A percentile compares a stretch with the other conserved stretches of the same genome.
Evolutionary conservation across 805 yeast genomes (phyloP).

Genomic region (Nakazawaea sp.): DNA sequence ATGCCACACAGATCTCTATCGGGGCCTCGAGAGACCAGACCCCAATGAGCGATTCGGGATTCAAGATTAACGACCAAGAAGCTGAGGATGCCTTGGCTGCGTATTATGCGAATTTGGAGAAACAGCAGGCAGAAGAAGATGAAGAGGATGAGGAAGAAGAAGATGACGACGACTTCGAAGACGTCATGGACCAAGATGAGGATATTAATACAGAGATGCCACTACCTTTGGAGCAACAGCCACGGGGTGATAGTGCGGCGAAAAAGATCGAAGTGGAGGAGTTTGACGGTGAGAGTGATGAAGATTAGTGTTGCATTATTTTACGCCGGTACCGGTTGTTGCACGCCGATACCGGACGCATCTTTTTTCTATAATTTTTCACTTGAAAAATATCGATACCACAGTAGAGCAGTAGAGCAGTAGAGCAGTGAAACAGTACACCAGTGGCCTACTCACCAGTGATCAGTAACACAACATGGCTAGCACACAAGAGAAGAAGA

Average conservation of each 20-base stretch:
- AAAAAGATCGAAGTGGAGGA: slow-evolving; percentile 14
- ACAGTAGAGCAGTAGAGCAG: too few species aligned
- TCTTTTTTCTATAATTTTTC: neutral
- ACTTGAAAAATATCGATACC: neutral
- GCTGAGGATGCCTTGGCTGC: slow-evolving; percentile 68
- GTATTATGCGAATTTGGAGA: slow-evolving; percentile 72
- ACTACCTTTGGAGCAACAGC: slow-evolving; percentile 14
- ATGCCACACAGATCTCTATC: neutral
- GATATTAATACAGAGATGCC: slow-evolving; percentile 23
- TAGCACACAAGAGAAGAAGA: slow-evolving; percentile 4
- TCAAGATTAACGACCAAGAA: slow-evolving; percentile 45
- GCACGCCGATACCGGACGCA: too few species aligned
- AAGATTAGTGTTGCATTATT: too few species aligned
- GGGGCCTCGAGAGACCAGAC: slow-evolving; percentile 13
- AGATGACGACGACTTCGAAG: slow-evolving; percentile 31
- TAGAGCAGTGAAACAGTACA: too few species aligned
- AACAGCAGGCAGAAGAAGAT: slow-evolving; percentile 56
- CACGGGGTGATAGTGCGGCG: too few species aligned
- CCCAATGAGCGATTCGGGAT: slow-evolving; percentile 23
- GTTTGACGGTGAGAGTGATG: slow-evolving; percentile 14
- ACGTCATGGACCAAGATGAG: slow-evolving; percentile 24
- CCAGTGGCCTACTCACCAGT: too few species aligned
- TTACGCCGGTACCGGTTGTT: too few species aligned
- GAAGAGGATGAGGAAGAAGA: slow-evolving; percentile 51
- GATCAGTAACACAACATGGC: too few species aligned